These are phyloP conservation scores for Guyanaporus albipodus DNA, from an alignment of 768 basidiomycete genomes.

Conservation along the genomic window DNA sequence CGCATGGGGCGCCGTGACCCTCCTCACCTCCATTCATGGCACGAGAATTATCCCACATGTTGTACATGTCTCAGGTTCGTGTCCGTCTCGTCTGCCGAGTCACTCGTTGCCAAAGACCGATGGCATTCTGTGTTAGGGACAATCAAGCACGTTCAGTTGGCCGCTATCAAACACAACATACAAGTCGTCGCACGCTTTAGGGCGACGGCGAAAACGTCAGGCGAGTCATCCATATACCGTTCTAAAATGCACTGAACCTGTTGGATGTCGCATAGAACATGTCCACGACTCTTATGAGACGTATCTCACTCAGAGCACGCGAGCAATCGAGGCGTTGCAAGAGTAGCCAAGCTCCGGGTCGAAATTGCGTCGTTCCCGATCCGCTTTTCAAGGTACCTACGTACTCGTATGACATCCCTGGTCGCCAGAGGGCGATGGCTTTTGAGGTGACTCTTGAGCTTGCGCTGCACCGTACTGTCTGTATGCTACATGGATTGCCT, in stretches of 20 bases:
- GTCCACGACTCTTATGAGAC: slow-evolving; percentile 53
- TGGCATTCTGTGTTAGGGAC: slow-evolving; percentile 52
- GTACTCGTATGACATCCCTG: too few species aligned
- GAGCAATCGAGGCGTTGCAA: slow-evolving; percentile 63
- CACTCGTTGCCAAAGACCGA: background rate
- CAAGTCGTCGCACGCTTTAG: slow-evolving; percentile 66
- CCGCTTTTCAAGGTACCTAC: background rate
- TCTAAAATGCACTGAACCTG: background rate
- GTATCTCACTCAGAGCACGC: slow-evolving; percentile 52
- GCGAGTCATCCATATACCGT: slow-evolving; percentile 31
- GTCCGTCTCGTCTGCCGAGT: too few species aligned
- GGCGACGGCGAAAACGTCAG: slow-evolving; percentile 47
- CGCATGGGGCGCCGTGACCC: slow-evolving; percentile 75
- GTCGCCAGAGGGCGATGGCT: too few species aligned
- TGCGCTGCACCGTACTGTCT: too few species aligned
- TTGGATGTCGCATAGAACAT: slow-evolving; percentile 35
- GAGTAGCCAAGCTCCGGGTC: slow-evolving; percentile 42
- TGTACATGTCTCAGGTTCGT: slow-evolving; percentile 70
- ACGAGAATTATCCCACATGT: slow-evolving; percentile 66
- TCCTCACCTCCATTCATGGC: slow-evolving; percentile 62
- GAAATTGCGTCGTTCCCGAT: background rate
- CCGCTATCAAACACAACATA: slow-evolving; percentile 71
- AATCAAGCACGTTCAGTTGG: slow-evolving; percentile 78
- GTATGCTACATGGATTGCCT: too few species aligned
- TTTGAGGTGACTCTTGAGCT: too few species aligned